These are phyloP conservation scores for Cladosporium sp. DNA, from an alignment of 2,329 filamentous ascomycete species.

Conservation along the genomic window DNA sequence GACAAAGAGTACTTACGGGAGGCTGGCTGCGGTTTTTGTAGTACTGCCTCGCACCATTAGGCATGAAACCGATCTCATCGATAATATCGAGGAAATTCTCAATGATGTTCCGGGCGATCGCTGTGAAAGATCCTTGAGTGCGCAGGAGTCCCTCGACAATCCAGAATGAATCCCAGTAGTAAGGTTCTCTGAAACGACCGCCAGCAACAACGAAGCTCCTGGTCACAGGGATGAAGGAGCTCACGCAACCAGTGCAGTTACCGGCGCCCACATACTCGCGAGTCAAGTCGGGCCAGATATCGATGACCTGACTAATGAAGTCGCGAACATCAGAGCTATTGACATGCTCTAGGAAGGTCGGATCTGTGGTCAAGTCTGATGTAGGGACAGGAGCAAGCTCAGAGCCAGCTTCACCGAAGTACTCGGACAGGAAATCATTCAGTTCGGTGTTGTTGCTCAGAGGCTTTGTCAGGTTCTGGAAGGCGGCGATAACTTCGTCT, in stretches of 20 bases:
- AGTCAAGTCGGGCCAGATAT: conserved; percentile 66
- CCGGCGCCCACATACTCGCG: conserved; percentile 52
- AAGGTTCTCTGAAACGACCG: conserved; percentile 66
- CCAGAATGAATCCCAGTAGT: conserved; percentile 70
- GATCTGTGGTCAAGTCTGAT: conserved; percentile 51
- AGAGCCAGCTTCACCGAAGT: conserved; percentile 61
- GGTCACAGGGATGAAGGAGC: conserved; percentile 63
- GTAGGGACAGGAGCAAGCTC: conserved; percentile 55
- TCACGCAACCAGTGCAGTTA: conserved; percentile 57
- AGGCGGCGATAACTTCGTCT: conserved; percentile 58
- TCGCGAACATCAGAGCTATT: conserved; percentile 56
- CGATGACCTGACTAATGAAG: conserved; percentile 61
- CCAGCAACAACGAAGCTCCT: conserved; percentile 67
- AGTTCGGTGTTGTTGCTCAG: conserved; percentile 61
- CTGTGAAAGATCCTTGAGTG: conserved; percentile 59
- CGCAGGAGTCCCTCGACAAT: conserved; percentile 63
- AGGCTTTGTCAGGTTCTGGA: conserved; percentile 56
- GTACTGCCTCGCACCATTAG: conserved; percentile 64
- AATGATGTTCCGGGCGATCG: conserved; percentile 63
- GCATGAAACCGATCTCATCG: conserved; percentile 61
- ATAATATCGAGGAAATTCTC: conserved; percentile 67
- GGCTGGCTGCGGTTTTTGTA: conserved; percentile 67
- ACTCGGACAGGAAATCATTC: conserved; percentile 56
- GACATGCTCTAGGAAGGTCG: conserved; percentile 55
- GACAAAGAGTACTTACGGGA: conserved; percentile 41